These are phyloP conservation scores for Agarophyton chilense DNA, from an alignment of 23 red algal species.

Conservation along the genomic window DNA sequence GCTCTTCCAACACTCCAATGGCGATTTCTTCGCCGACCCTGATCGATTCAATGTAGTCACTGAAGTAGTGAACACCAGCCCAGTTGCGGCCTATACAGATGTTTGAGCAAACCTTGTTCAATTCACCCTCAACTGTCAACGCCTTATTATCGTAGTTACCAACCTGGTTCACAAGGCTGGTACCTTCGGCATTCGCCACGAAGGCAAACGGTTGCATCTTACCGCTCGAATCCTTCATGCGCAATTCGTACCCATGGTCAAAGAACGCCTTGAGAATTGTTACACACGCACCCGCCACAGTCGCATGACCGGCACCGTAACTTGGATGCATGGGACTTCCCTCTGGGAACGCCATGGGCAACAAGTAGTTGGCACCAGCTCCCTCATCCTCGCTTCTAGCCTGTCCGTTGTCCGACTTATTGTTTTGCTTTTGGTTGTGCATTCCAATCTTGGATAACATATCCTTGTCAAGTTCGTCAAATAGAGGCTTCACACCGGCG, in stretches of 20 bases:
- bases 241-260: slow-evolving; percentile 24
- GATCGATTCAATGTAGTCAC: slow-evolving; percentile 62
- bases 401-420: neutral
- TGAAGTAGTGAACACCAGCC: slow-evolving; percentile 73
- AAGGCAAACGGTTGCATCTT: slow-evolving; percentile 26
- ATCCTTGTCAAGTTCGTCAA: neutral
- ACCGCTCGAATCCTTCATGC: neutral
- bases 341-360: slow-evolving; percentile 76
- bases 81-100: slow-evolving; percentile 72
- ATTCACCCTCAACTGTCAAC: slow-evolving; percentile 66
- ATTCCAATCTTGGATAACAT: neutral
- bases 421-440: slow-evolving; percentile 33
- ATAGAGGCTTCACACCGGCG: neutral
- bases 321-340: slow-evolving; percentile 71
- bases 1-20: slow-evolving; percentile 64
- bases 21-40: slow-evolving; percentile 53
- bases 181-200: slow-evolving; percentile 15
- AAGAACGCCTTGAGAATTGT: slow-evolving; percentile 74
- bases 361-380: neutral
- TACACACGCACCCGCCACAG: slow-evolving; percentile 74
- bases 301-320: slow-evolving; percentile 78
- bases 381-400: neutral
- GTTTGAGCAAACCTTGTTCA: slow-evolving; percentile 74
- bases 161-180: neutral
- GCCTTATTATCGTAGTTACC: slow-evolving; percentile 1